phyloP scores from a whole-genome alignment of 306 rosid species.

The Benincasa hispida region DNA sequence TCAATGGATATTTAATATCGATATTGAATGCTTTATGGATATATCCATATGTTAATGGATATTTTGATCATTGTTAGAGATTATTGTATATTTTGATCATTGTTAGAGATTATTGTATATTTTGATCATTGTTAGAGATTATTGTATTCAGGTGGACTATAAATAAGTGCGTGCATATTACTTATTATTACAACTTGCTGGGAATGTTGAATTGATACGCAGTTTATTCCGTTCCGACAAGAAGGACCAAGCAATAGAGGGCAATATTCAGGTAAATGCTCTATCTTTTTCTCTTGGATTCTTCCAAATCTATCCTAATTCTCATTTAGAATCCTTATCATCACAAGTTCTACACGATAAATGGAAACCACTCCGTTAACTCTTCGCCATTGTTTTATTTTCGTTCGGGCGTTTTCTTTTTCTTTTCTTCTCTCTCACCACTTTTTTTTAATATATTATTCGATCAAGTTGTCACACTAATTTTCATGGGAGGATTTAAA shows the following conservation, averaged over 20 bases:
- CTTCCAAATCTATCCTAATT: neutral
- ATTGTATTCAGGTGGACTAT: no score
- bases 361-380: neutral
- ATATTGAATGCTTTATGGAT: no score
- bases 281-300: neutral
- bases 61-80: no score
- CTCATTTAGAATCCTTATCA: neutral
- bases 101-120: no score
- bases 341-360: neutral
- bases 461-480: no score
- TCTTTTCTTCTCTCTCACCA: neutral
- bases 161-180: no score
- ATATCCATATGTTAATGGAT: no score
- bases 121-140: no score
- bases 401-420: neutral
- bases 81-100: no score
- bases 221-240: neutral
- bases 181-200: neutral
- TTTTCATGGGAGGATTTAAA: no score
- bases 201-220: neutral
- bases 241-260: neutral
- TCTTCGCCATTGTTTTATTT: neutral
- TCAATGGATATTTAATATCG: no score
- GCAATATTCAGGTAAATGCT: constrained; percentile 1
- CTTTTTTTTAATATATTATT: no score